Base-by-base conservation (phyloP, 2,329 filamentous ascomycete genomes). In the Dothistroma septosporum region DNA sequence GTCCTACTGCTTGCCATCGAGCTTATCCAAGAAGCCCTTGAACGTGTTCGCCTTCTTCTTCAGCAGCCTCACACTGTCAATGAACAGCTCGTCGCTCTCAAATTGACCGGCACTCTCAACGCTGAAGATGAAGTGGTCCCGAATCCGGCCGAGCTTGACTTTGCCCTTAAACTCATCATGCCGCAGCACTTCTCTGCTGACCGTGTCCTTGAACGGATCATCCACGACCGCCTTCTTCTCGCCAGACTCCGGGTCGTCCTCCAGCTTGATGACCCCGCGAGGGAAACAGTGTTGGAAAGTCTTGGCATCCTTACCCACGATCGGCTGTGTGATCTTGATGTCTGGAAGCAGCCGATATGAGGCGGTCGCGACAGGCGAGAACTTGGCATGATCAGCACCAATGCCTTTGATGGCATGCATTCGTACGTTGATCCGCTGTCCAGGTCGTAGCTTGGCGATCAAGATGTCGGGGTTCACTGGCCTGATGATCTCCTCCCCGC, bases 81-180 rank as follows among this genome's bases (percentile, higher is more conserved):
- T 77, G 80, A 99, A 97, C 66, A 99, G 82, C 76, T 92, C 87
- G 70, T 97, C 93, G 73, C 92, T 96, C 61, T 94, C 88, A 81
- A 91, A 96, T 78, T 99, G 94, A 6, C 94, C 95, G 0, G 91
- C 88, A 80, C 92, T 97, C 81, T 99, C 94, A 37, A 99, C 83
- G 58, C 87, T 89, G 82, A 94, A 99, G 76, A 99, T 97, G 76
- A 99, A 99, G 79, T 99, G 95, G 75, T 99, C 94, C 66, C 92
- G 83, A 69, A 92, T 81, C 58, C 95, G 84, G 48, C 94, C 94
- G 33, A 99, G 85, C 81, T 92, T 92, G 65, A 99, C 94, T 81
- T 97, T 99, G 73, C 87, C 90, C 77, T 94, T 86, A 78, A 99
- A 97, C 78, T 97, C 94, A 28, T 87, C 83, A 74, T 99, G 93